Base-by-base conservation (phyloP, 441 rosid genomes). In the Aleurites moluccanus region DNA sequence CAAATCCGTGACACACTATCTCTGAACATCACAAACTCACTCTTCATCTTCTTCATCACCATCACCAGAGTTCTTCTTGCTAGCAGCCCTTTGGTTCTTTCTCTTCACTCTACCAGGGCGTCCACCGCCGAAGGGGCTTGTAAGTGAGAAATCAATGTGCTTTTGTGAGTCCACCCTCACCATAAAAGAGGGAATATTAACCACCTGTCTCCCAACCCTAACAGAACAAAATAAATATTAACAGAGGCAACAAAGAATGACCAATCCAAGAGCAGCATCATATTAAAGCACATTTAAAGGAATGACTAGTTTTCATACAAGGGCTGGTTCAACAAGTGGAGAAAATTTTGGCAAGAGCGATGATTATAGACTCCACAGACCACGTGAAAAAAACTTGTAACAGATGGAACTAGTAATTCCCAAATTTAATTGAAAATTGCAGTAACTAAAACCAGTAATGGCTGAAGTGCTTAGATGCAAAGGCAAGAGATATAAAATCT, bases 191-290 rank as follows among this genome's bases (percentile, higher is more conserved):
- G 98, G 93, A 21, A 93, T 86, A 84, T 91, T 93, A 57, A 93
- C 98, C 74, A 91, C 89, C 75, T 91, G 98, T 83, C 95, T 90
- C 42, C 95, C 98, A 69, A 91, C 97, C 93, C 97, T 88, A 66
- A 70, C 63, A 59, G 0, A 10, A 27, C 11, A 23, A 25, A 59
- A 25, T 21, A 8, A 59, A 25, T 57, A 57, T 6, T 11, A 47
- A 70, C 2, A 38, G 10, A 20, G 15, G 40, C 7, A 27, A 38
- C n/a, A 3, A n/a, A n/a, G 10, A 15, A 25, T 45, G 7, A 20
- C 38, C 40, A 67, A 42, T 52, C 28, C 30, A 44, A 55, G 18
- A 53, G 64, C n/a, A 50, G 35, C 13, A 69, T 42, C 8, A 10
- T 16, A 38, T 21, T 60, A 72, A 23, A 6, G 1, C 30, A 56